Conservation (phyloP, 2,329 filamentous ascomycete genomes). For the Neofusicoccum ribis region DNA sequence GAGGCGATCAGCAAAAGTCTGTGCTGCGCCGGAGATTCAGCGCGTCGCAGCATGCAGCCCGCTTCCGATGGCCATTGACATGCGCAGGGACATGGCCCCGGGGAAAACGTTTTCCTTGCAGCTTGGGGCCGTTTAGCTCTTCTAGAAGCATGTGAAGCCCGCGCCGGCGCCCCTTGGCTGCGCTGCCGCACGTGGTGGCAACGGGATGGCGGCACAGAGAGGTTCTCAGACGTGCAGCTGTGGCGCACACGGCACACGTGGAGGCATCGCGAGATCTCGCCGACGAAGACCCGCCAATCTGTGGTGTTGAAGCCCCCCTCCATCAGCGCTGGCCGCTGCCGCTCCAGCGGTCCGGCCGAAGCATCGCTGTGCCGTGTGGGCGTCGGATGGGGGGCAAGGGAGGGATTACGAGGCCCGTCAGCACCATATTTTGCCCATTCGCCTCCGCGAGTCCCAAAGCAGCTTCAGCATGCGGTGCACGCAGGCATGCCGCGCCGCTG, state of each 20-base stretch:
- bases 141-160: slow-evolving; percentile 18
- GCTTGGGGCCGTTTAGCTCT: slow-evolving; percentile 1
- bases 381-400: neutral
- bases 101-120: slow-evolving; percentile 15
- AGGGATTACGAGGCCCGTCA: neutral
- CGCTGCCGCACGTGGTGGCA: slow-evolving; percentile 17
- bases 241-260: slow-evolving; percentile 19
- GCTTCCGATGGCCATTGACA: neutral
- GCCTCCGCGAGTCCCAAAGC: neutral
- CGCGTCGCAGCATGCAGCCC: neutral
- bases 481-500: neutral
- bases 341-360: neutral
- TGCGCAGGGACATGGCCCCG: neutral
- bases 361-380: neutral
- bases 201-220: neutral
- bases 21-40: neutral
- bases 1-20: neutral
- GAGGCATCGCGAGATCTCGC: slow-evolving; percentile 6
- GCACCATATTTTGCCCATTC: neutral
- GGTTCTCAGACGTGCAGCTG: slow-evolving; percentile 1
- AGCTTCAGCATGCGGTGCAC: neutral
- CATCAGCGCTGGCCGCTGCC: neutral
- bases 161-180: neutral
- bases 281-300: slow-evolving; percentile 14
- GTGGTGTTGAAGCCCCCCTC: slow-evolving; percentile 10